Base-by-base conservation (phyloP, 1,284 basidiomycete genomes). In the Taiwanofungus camphoratus region DNA sequence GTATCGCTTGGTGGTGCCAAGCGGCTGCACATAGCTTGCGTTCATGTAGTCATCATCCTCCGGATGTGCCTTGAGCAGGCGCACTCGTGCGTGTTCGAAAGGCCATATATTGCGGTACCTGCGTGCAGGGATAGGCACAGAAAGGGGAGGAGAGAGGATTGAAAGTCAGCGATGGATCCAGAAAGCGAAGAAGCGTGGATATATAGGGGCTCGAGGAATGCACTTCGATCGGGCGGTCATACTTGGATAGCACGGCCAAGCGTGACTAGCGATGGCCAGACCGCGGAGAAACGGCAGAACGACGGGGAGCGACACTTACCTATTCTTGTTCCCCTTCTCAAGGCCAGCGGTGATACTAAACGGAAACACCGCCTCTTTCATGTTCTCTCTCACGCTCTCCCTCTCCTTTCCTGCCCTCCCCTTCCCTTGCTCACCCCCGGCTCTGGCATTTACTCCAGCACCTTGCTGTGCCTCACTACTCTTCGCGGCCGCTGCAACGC, bases 101-200 rank as follows among this genome's bases (percentile, higher is more conserved):
- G 93, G 93, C 93, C 93, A 97, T 43, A 97, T 95, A 59, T 97
- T 90, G 30, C 78, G 77, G 64, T 89, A 89, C 57, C 92, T 93
- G 62, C 62, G 19, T 2, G 5, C 26, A 19, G 24, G 1, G 16
- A n/a, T 29, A 30, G 21, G 18, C 5, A 16, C 35, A n/a, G 6
- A 24, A 11, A 36, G 16, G 15, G n/a, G 27, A n/a, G n/a, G 8
- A n/a, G 27, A n/a, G 27, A 9, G n/a, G 9, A 29, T n/a, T 29
- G 27, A 29, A n/a, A n/a, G n/a, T n/a, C n/a, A n/a, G n/a, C n/a
- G n/a, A n/a, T n/a, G n/a, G n/a, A n/a, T n/a, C n/a, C n/a, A n/a
- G n/a, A n/a, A n/a, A n/a, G n/a, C n/a, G n/a, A n/a, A n/a, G n/a
- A n/a, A n/a, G n/a, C n/a, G n/a, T n/a, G n/a, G n/a, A n/a, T n/a